Evolutionary conservation across 148 eudicot genomes (phyloP), one percentile per base, ranked within the genome.

Genomic region (Cornus suecica): DNA sequence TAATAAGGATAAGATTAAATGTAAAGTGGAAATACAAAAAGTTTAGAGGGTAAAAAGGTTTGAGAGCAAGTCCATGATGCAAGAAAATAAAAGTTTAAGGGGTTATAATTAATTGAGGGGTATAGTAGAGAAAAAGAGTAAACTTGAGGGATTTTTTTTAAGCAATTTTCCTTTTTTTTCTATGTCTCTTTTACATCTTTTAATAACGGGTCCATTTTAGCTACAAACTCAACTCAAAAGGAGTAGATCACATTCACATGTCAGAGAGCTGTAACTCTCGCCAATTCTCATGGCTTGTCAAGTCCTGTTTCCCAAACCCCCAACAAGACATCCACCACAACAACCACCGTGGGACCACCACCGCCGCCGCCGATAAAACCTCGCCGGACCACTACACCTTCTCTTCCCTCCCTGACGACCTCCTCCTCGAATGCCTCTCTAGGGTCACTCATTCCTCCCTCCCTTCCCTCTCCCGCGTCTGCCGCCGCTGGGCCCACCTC

Each of bases 281-380:
- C 77, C 92, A 84, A 71, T 87, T 92, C 79, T 88, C 92, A 10
- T 89, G 95, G 79, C 83, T 93, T 5, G 83, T 87, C 65, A 93
- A 89, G 80, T 88, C 98, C 7, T 93, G 98, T 62, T 88, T 85
- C 82, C 93, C 94, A 20, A 84, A 83, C 70, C 88, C 89, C 22
- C 82, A 81, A 58, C 52, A 78, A 15, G 83, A 79, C 60, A 84
- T 63, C 66, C 84, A 27, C 41, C 82, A 34, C 42, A 4, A 37
- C 42, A 2, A 32, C 23, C 75, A 42, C 37, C 86, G 58, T 18
- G 60, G 83, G 63, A 20, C 62, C 68, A 27, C 75, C 64, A 52
- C 77, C 69, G 14, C 72, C 74, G 29, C 62, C 72, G 5, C 68
- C 68, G 8, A 41, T 54, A 48, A 48, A 48, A 2, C 13, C 24